Evolutionary conservation across 139 green algal species (phyloP).

Genomic region (Chlorella sp.): DNA sequence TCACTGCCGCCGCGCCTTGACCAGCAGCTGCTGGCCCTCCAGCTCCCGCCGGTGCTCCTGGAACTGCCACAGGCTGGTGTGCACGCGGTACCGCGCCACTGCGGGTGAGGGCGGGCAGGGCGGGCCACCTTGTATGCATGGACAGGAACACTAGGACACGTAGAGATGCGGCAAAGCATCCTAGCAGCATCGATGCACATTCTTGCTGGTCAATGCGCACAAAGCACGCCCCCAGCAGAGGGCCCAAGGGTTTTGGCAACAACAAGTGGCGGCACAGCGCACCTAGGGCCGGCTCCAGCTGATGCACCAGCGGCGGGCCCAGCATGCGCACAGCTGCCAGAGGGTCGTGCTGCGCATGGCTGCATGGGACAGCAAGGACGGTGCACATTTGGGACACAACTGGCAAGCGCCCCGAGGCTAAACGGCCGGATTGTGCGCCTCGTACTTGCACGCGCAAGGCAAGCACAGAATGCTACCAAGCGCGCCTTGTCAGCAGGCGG

Average conservation of each 20-base stretch:
- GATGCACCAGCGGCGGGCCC: constrained; percentile 17
- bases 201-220: no score
- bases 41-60: constrained; percentile 1
- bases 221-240: no score
- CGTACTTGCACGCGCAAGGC: no score
- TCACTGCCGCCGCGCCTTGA: constrained; percentile 16
- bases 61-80: background rate
- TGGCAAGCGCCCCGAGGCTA: no score
- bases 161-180: no score
- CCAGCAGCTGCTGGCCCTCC: constrained; percentile 8
- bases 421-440: no score
- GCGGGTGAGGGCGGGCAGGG: background rate
- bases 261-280: background rate
- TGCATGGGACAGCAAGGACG: background rate
- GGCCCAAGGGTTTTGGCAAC: background rate
- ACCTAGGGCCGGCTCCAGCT: background rate
- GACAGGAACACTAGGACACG: no score
- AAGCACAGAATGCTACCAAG: no score
- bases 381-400: no score
- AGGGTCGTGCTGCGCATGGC: background rate
- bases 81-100: background rate
- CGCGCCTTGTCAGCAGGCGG: no score
- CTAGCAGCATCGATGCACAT: no score
- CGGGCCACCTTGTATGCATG: no score
- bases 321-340: constrained; percentile 8